Percentiles rank a stretch among this genome's conserved stretches.
Conservation (phyloP, 2,329 filamentous ascomycete genomes). For the Diaporthe sp. region DNA sequence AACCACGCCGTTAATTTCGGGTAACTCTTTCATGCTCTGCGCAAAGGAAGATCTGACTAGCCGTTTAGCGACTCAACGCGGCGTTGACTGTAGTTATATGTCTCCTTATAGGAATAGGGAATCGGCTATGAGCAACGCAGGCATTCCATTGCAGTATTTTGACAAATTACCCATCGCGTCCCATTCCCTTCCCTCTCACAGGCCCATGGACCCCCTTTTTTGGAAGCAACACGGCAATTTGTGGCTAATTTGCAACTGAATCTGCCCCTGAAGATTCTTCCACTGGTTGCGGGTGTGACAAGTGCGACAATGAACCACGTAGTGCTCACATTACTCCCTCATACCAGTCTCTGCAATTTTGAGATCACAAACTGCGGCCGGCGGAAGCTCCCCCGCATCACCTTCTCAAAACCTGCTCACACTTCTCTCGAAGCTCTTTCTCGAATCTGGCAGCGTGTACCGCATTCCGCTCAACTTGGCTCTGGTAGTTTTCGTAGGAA, state of each 20-base stretch:
- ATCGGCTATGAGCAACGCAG: neutral
- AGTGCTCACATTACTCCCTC: neutral
- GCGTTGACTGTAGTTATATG: neutral
- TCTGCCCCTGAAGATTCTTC: neutral
- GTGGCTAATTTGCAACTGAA: neutral
- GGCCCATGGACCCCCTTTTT: too few species aligned
- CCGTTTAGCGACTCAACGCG: too few species aligned
- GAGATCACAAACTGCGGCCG: neutral
- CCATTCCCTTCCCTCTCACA: neutral
- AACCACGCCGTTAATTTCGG: neutral
- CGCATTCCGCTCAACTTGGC: constrained; percentile 2
- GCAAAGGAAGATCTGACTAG: too few species aligned
- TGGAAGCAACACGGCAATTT: neutral
- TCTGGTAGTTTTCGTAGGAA: neutral
- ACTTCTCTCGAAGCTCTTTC: neutral
- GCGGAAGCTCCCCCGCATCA: too few species aligned
- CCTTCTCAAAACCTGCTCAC: neutral
- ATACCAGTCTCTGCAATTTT: neutral
- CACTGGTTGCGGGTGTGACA: neutral
- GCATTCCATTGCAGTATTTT: neutral
- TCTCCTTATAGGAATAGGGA: too few species aligned
- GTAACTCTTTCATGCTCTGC: neutral
- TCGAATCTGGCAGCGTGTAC: neutral
- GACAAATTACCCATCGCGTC: neutral
- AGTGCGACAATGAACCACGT: neutral